Evolutionary conservation across 2,329 filamentous ascomycete species (phyloP), one percentile per base, ranked within the genome.

Genomic region (Periconia digitata): DNA sequence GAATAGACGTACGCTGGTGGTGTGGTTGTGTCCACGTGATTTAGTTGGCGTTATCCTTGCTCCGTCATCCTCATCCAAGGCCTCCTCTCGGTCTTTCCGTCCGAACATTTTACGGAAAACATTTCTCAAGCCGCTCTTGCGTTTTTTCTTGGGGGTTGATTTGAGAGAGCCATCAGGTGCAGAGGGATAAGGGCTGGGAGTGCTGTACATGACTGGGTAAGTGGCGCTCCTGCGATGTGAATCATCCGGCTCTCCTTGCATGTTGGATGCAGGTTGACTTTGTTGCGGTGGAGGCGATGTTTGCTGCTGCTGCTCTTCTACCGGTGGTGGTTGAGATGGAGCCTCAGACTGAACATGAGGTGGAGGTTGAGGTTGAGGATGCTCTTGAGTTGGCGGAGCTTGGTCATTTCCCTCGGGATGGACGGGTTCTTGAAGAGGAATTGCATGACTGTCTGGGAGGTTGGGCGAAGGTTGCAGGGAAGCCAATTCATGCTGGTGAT

Each of bases 31-130:
- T 16, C 63, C 58, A 55, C 60, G 50, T 55, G 39, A 15, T 32
- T 32, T 32, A 15, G 27, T 6, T 12, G 27, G 37, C 43, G 24
- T 51, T 10, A 34, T 35, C 17, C 35, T 20, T 16, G 40, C 15
- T 20, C 63, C 56, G 40, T 60, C 56, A n/a, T 61, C 57, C 10
- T 49, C 50, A 39, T 65, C 55, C 7, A 55, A 53, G 7, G 46
- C 46, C 39, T 63, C 60, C 10, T 68, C 64, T 15, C 59, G 63
- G 24, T 59, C 57, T 47, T 56, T 69, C 32, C 63, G 59, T 13
- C 69, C 64, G 45, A 72, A 72, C 63, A 72, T 72, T 44, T 70
- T 70, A 3, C 68, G 61, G 41, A 72, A 69, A 6, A 70, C 69
- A 52, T 60, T 60, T 29, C 64, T 54, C 21, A 72, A 56, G 8